Percentiles rank a stretch among this genome's conserved stretches.
Conservation (phyloP, 1,139 yeast species). For the Zygosaccharomyces sapae region DNA sequence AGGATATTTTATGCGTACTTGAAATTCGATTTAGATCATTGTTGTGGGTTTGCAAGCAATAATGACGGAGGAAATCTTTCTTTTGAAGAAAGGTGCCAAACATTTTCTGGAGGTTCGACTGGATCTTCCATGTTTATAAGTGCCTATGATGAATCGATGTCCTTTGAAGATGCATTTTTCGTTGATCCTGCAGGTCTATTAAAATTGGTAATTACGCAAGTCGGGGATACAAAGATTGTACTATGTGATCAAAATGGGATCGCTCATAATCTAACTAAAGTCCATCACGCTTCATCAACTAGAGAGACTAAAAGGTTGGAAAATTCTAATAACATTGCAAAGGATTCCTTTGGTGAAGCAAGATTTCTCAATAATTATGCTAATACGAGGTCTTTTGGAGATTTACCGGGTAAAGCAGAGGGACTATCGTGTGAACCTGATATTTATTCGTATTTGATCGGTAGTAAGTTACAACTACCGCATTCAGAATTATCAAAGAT, state of each 20-base stretch:
- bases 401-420: conserved; percentile 66
- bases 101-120: conserved; percentile 68
- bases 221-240: conserved; percentile 93
- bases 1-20: conserved; percentile 66
- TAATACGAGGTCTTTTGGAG: conserved; percentile 93
- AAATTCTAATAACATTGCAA: conserved; percentile 48
- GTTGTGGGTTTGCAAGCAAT: conserved; percentile 23
- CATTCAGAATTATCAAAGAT: conserved; percentile 35
- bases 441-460: conserved; percentile 49
- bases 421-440: conserved; percentile 96
- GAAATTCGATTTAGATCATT: conserved; percentile 52
- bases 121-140: conserved; percentile 69
- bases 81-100: conserved; percentile 35
- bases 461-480: conserved; percentile 35
- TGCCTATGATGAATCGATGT: conserved; percentile 25
- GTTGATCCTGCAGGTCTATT: conserved; percentile 63
- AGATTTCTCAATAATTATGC: conserved; percentile 73
- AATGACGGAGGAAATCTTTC: conserved; percentile 14
- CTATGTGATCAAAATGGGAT: conserved; percentile 70
- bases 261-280: conserved; percentile 71
- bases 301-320: conserved; percentile 72
- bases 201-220: conserved; percentile 74
- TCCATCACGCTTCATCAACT: conserved; percentile 86
- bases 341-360: conserved; percentile 92
- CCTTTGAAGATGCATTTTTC: conserved; percentile 48